These are phyloP conservation scores for Fusarium sp. DNA, from an alignment of 2,329 filamentous ascomycete genomes.

Conservation along the genomic window DNA sequence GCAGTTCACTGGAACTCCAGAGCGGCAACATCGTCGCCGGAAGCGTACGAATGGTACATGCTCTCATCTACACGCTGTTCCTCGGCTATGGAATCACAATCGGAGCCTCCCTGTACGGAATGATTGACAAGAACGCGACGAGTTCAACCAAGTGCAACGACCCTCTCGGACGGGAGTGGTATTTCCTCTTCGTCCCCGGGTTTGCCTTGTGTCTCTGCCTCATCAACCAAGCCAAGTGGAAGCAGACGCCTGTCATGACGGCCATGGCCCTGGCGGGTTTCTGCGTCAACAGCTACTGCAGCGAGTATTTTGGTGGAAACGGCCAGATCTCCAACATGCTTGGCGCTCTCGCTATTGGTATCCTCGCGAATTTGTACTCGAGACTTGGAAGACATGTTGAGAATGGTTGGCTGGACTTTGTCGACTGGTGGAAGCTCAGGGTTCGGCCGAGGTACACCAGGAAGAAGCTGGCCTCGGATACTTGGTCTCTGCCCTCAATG, in stretches of 20 bases:
- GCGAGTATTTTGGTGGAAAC: slow-evolving; percentile 74
- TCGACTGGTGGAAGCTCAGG: slow-evolving; percentile 62
- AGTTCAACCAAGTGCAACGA: slow-evolving; percentile 55
- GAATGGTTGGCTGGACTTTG: slow-evolving; percentile 63
- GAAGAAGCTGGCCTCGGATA: slow-evolving; percentile 43
- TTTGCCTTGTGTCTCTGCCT: slow-evolving; percentile 82
- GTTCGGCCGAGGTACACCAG: slow-evolving; percentile 52
- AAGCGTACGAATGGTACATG: slow-evolving; percentile 80
- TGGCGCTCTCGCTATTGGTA: slow-evolving; percentile 80
- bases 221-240: slow-evolving; percentile 86
- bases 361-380: slow-evolving; percentile 83
- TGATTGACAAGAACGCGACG: slow-evolving; percentile 68
- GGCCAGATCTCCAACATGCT: slow-evolving; percentile 82
- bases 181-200: slow-evolving; percentile 78
- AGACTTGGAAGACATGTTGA: slow-evolving; percentile 71
- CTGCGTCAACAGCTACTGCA: slow-evolving; percentile 79
- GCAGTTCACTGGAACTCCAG: slow-evolving; percentile 72
- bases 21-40: slow-evolving; percentile 77
- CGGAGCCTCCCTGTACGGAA: slow-evolving; percentile 73
- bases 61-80: slow-evolving; percentile 80
- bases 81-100: slow-evolving; percentile 81
- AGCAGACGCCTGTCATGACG: slow-evolving; percentile 81
- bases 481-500: slow-evolving; percentile 47
- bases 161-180: slow-evolving; percentile 59
- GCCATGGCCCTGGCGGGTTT: slow-evolving; percentile 80